Conservation (phyloP, 345 rosid genomes). For the Murraya paniculata region DNA sequence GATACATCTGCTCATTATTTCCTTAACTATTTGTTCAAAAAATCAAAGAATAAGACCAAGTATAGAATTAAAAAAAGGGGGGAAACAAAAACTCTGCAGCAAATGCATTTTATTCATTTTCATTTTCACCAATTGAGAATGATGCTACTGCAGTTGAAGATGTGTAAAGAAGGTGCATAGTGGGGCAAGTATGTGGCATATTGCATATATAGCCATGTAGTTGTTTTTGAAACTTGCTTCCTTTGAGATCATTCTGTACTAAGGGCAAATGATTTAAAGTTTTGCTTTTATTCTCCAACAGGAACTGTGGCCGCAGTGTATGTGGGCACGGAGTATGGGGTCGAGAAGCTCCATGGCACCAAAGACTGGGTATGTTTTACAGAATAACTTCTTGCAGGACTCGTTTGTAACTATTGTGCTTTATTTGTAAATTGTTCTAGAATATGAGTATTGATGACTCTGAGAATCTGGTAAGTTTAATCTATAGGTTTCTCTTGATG, state of each 20-base stretch:
- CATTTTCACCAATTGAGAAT: not conserved
- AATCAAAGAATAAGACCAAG: too few relatives aligned
- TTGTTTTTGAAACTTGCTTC: not conserved
- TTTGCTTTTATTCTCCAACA: constrained; percentile 16
- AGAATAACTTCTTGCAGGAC: not conserved
- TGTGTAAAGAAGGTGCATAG: constrained; percentile 86
- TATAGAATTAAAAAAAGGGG: too few relatives aligned
- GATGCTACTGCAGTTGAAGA: constrained; percentile 59
- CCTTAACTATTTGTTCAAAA: too few relatives aligned
- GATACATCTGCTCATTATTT: too few relatives aligned
- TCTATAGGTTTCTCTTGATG: not conserved
- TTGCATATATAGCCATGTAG: not conserved
- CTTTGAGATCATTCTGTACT: not conserved
- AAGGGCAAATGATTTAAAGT: not conserved
- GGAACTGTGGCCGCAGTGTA: constrained; percentile 75
- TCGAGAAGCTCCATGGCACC: constrained; percentile 66
- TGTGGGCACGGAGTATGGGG: constrained; percentile 70
- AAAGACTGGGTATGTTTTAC: constrained; percentile 65
- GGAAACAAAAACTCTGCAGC: too few relatives aligned
- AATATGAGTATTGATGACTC: not conserved
- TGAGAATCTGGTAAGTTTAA: not conserved
- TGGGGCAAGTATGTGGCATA: constrained; percentile 58
- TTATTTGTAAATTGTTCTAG: not conserved
- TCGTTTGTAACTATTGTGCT: not conserved
- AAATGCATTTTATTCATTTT: not conserved